phyloP scores from a whole-genome alignment of 108 stramenopile genomes.

The Conticribra guillardii region DNA sequence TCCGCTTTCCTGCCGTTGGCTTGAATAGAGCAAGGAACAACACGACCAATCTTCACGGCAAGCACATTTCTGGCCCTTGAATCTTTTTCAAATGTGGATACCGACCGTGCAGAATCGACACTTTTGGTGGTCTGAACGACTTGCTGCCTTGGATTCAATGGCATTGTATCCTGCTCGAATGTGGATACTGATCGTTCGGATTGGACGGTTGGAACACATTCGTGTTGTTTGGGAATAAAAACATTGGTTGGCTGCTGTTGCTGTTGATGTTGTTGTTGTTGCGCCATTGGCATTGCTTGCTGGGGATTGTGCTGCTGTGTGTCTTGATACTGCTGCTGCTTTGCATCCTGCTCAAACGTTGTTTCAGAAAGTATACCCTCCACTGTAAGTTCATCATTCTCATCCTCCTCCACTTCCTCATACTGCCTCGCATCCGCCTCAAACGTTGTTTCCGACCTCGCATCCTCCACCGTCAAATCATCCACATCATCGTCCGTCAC shows the following conservation, averaged over 20 bases:
- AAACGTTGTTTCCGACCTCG: slow-evolving; percentile 43
- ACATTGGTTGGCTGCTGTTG: neutral
- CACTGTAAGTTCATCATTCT: slow-evolving; percentile 3
- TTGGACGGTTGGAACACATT: too few species aligned
- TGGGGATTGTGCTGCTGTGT: neutral
- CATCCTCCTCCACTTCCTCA: neutral
- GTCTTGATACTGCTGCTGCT: neutral
- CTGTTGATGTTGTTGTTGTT: neutral
- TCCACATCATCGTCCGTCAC: neutral
- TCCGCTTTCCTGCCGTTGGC: too few species aligned
- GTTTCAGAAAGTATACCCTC: slow-evolving; percentile 26
- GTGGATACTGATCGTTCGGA: neutral
- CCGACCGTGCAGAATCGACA: slow-evolving; percentile 18
- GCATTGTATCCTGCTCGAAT: neutral
- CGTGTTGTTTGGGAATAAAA: neutral
- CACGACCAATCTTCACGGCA: slow-evolving; percentile 21
- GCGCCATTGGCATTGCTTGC: too few species aligned
- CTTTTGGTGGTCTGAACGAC: neutral
- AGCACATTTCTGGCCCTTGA: slow-evolving; percentile 7
- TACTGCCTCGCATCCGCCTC: slow-evolving; percentile 29
- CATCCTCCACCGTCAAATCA: slow-evolving; percentile 24
- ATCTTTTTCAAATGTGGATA: slow-evolving; percentile 46
- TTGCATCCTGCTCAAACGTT: slow-evolving; percentile 34
- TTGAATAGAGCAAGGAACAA: too few species aligned
- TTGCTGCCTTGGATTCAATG: neutral